Conservation (phyloP, 192 early-diverging fungal genomes). For the Podila epicladia region DNA sequence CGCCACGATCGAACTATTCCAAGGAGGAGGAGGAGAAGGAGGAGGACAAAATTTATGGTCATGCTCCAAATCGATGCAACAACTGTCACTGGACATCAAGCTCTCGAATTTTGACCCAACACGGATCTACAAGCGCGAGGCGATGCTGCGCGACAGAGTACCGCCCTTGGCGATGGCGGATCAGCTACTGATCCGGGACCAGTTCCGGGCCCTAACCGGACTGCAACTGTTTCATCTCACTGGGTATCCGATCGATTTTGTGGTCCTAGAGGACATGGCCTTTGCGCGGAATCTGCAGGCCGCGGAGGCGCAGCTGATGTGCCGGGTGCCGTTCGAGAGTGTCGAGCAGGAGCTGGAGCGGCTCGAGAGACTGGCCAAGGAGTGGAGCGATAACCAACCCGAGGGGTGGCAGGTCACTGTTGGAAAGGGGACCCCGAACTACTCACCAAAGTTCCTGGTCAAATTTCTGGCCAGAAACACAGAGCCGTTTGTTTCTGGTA, state of each 20-base stretch:
- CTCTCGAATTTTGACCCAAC: background rate
- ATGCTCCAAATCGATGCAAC: background rate
- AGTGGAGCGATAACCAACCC: background rate
- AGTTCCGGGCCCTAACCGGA: background rate
- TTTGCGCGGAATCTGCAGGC: background rate
- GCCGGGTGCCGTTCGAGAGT: background rate
- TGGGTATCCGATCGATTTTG: background rate
- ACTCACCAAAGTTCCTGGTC: background rate
- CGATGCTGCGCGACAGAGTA: background rate
- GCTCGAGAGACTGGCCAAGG: background rate
- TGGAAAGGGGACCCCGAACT: background rate
- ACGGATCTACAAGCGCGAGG: background rate
- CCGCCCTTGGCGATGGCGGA: background rate
- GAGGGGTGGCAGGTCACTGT: background rate
- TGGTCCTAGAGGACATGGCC: background rate
- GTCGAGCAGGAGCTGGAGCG: background rate
- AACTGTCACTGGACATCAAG: background rate
- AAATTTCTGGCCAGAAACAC: background rate
- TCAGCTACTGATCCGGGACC: background rate
- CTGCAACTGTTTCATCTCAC: background rate
- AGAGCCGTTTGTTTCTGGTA: too few species aligned
- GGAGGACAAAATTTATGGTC: background rate
- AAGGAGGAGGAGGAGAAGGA: background rate
- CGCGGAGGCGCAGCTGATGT: background rate
- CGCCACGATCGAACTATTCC: background rate